Conservation (phyloP, 371 early-diverging fungal genomes). For the Phascolomyces articulosus region DNA sequence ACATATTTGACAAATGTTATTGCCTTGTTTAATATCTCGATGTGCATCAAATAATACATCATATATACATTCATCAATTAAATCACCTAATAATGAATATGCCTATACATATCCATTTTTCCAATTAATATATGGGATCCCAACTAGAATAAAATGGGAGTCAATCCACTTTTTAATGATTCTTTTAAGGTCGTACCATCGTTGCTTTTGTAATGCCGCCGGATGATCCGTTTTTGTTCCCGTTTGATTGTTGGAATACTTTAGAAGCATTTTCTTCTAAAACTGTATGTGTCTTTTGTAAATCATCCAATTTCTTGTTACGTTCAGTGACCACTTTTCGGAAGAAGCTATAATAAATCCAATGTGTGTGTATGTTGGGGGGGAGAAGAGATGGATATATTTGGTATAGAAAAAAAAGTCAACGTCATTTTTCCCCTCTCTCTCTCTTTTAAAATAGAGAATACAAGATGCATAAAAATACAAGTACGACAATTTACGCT, state of each 20-base stretch:
- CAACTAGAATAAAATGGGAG: no score
- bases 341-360: constrained; percentile 25
- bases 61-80: constrained; percentile 68
- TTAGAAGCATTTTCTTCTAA: constrained; percentile 26
- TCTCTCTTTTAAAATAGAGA: no score
- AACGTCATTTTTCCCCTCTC: background rate
- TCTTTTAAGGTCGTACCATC: constrained; percentile 20
- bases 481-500: constrained; percentile 10
- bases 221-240: constrained; percentile 4
- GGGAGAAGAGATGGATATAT: no score
- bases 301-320: constrained; percentile 39
- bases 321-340: constrained; percentile 41
- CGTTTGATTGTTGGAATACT: constrained; percentile 2
- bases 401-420: background rate
- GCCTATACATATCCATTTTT: constrained; percentile 26
- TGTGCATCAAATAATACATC: constrained; percentile 73
- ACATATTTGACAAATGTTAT: constrained; percentile 68
- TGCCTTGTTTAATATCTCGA: constrained; percentile 59
- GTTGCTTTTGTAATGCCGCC: constrained; percentile 29
- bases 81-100: constrained; percentile 49
- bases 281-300: constrained; percentile 37
- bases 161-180: background rate
- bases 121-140: background rate
- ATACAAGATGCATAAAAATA: background rate
- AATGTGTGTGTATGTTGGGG: no score